These are phyloP conservation scores for Thoreauomyces humboldtii DNA, from an alignment of 192 early-diverging fungal species.

Conservation along the genomic window DNA sequence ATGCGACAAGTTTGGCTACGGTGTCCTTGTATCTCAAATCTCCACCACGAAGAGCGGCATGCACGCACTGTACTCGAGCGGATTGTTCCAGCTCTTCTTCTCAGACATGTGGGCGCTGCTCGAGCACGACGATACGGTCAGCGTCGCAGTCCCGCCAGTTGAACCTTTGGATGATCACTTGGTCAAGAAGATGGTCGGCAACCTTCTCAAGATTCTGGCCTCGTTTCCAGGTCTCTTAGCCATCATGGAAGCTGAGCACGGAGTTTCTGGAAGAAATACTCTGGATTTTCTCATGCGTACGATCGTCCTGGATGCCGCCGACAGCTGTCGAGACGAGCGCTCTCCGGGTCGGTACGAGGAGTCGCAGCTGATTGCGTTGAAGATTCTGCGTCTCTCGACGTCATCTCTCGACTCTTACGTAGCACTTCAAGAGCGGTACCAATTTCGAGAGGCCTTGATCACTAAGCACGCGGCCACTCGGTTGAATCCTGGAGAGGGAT, in stretches of 20 bases:
- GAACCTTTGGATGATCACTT: slow-evolving; percentile 32
- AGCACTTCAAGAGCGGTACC: slow-evolving; percentile 38
- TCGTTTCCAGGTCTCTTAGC: slow-evolving; percentile 42
- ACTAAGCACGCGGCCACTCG: slow-evolving; percentile 26
- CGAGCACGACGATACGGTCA: slow-evolving; percentile 34
- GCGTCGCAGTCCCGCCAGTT: slow-evolving; percentile 26
- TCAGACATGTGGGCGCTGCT: slow-evolving; percentile 39
- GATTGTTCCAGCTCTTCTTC: slow-evolving; percentile 34
- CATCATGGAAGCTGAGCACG: slow-evolving; percentile 29
- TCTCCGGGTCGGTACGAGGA: slow-evolving; percentile 33
- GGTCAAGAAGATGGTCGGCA: slow-evolving; percentile 37
- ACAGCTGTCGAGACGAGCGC: background rate
- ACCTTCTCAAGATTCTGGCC: slow-evolving; percentile 41
- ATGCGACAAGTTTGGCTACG: slow-evolving; percentile 59
- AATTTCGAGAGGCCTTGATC: slow-evolving; percentile 36
- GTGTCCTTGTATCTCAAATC: slow-evolving; percentile 50
- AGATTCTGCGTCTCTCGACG: slow-evolving; percentile 35
- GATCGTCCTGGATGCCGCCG: background rate
- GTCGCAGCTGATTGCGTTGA: slow-evolving; percentile 39
- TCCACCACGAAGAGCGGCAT: slow-evolving; percentile 43
- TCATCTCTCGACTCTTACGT: slow-evolving; percentile 47
- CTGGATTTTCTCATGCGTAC: slow-evolving; percentile 10
- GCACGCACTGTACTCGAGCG: slow-evolving; percentile 39
- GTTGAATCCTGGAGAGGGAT: no score
- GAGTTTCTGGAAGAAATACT: slow-evolving; percentile 3